Conservation (phyloP, 192 early-diverging fungal genomes). For the Coemansia sp. region DNA sequence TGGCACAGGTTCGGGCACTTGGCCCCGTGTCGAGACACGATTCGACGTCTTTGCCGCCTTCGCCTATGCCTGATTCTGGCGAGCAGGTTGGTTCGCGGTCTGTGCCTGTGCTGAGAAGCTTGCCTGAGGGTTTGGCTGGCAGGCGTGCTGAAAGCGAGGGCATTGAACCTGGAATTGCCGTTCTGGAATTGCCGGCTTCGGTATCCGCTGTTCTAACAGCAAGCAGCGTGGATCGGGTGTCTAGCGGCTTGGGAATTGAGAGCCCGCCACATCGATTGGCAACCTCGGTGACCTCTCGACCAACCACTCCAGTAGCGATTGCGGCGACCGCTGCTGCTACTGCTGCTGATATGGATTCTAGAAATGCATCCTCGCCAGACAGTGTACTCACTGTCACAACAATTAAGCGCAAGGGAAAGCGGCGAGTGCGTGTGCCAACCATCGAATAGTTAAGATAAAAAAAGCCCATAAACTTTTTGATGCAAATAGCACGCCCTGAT, state of each 20-base stretch:
- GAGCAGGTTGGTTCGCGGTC: not conserved
- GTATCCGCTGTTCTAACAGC: not conserved
- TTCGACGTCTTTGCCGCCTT: not conserved
- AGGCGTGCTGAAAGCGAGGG: not conserved
- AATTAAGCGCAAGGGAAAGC: constrained; percentile 54
- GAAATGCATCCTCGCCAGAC: not conserved
- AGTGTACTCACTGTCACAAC: constrained; percentile 1
- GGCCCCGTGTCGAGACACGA: not conserved
- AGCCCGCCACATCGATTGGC: not conserved
- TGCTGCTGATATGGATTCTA: not conserved
- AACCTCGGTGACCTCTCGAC: not conserved
- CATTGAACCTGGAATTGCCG: not conserved
- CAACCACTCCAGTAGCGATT: not conserved
- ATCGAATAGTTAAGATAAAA: constrained; percentile 25
- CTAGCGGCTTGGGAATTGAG: constrained; percentile 1
- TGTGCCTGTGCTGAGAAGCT: not conserved
- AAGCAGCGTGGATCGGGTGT: not conserved
- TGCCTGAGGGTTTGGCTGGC: not conserved
- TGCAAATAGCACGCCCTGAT: not conserved
- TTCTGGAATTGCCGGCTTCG: not conserved
- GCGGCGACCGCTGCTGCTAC: not conserved
- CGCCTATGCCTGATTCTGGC: not conserved
- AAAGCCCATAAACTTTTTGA: not conserved
- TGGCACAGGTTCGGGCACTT: not conserved
- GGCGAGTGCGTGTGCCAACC: constrained; percentile 48